phyloP scores from a whole-genome alignment of 78 protist species.

The Reticulomyxa filosa region DNA sequence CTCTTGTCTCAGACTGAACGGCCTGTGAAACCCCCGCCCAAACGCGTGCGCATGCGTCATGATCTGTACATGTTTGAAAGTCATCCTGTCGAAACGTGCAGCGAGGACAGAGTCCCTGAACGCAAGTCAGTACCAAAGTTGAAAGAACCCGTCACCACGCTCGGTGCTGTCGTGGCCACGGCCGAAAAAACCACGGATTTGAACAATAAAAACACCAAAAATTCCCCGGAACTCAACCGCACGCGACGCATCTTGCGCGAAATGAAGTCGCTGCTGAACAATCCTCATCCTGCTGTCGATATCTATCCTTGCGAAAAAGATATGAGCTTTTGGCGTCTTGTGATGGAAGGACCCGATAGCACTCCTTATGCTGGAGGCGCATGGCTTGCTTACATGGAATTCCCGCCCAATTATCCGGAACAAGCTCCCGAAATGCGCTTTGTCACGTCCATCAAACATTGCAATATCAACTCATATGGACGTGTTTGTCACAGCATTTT shows the following conservation, averaged over 20 bases:
- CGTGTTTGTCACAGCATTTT: background rate
- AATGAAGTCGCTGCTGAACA: background rate
- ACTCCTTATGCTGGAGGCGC: background rate
- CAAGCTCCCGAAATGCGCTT: background rate
- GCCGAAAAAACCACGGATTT: too few species aligned
- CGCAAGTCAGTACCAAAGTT: background rate
- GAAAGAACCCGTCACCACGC: too few species aligned
- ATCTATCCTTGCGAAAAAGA: background rate
- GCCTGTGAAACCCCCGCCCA: background rate
- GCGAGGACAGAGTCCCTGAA: background rate
- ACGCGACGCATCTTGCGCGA: background rate
- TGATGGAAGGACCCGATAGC: background rate
- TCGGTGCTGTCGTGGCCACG: too few species aligned
- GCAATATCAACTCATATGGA: background rate
- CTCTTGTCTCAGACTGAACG: background rate
- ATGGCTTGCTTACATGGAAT: background rate
- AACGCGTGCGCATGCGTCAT: background rate
- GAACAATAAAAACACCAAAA: too few species aligned
- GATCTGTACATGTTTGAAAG: background rate
- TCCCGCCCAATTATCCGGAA: background rate
- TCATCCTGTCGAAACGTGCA: background rate
- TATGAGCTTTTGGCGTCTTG: background rate
- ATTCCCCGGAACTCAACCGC: too few species aligned
- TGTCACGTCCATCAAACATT: background rate
- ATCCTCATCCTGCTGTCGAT: background rate